Conservation (phyloP, 495 filamentous ascomycete species). For the Penicillium dipodomyicola region DNA sequence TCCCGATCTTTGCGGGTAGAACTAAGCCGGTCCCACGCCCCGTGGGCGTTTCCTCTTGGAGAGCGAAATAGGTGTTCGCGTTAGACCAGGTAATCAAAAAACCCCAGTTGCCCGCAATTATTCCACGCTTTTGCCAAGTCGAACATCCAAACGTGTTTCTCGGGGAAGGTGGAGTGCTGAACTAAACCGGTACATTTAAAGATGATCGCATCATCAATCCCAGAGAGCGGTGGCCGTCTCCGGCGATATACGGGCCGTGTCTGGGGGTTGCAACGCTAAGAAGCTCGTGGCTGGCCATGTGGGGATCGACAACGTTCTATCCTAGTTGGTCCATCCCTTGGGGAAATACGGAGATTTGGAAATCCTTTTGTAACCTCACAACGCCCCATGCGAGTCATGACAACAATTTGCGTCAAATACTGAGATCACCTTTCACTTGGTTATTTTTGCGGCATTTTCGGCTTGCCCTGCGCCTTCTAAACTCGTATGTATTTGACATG, state of each 20-base stretch:
- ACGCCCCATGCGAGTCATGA: conserved; percentile 11
- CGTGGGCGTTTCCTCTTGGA: background rate
- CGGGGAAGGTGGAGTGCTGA: background rate
- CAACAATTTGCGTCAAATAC: background rate
- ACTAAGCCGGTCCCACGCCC: background rate
- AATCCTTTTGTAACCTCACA: background rate
- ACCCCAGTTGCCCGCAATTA: background rate
- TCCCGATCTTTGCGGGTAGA: background rate
- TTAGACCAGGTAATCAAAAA: background rate
- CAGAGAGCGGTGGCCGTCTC: conserved; percentile 1
- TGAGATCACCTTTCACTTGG: background rate
- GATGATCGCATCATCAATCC: conserved; percentile 1
- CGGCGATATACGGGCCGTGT: conserved; percentile 3
- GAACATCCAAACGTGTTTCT: background rate
- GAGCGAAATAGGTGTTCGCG: background rate
- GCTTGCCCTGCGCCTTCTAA: background rate
- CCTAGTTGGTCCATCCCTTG: conserved; percentile 6
- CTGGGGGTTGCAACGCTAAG: conserved; percentile 14
- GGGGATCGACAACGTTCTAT: conserved; percentile 14
- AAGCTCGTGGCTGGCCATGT: conserved; percentile 24
- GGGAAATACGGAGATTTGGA: background rate
- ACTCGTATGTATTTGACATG: background rate
- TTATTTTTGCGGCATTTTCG: background rate
- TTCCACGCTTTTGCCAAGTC: background rate
- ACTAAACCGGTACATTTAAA: background rate